A percentile compares a stretch with the other conserved stretches of the same genome.
Evolutionary conservation across 1,284 basidiomycete genomes (phyloP).

Genomic region (Sporisorium reilianum): DNA sequence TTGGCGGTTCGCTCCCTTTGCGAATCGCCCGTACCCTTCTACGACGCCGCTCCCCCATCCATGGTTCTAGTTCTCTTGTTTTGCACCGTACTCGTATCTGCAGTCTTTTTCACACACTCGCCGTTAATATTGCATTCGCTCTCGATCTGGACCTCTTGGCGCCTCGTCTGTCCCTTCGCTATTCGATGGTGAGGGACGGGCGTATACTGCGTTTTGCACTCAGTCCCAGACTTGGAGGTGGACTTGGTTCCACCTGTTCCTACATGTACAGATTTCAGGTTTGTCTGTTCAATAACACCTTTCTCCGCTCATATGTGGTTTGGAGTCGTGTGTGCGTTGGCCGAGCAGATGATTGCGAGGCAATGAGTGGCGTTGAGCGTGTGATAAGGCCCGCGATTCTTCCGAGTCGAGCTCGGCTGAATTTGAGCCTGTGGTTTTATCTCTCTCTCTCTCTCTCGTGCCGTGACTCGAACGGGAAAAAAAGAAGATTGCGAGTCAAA

Average conservation of each 20-base stretch:
- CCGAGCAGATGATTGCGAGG: neutral
- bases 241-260: conserved; percentile 5
- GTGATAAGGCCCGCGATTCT: neutral
- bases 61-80: conserved; percentile 21
- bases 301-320: conserved; percentile 7
- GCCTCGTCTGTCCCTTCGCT: conserved; percentile 6
- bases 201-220: conserved; percentile 9
- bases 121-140: conserved; percentile 39
- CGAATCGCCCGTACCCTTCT: neutral
- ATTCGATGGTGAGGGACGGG: neutral
- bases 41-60: conserved; percentile 26
- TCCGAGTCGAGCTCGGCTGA: conserved; percentile 12
- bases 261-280: conserved; percentile 32
- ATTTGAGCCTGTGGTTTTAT: conserved; percentile 12
- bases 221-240: neutral
- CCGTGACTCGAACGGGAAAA: conserved; percentile 16
- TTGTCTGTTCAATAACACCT: conserved; percentile 10
- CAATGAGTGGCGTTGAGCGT: neutral
- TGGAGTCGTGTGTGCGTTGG: neutral
- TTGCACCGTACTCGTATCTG: conserved; percentile 45
- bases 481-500: conserved; percentile 4
- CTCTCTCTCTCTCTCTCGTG: neutral
- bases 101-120: conserved; percentile 24
- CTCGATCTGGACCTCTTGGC: conserved; percentile 5
- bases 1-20: conserved; percentile 1